Conservation (phyloP, 139 green algal species). For the Coelastrella sp. region DNA sequence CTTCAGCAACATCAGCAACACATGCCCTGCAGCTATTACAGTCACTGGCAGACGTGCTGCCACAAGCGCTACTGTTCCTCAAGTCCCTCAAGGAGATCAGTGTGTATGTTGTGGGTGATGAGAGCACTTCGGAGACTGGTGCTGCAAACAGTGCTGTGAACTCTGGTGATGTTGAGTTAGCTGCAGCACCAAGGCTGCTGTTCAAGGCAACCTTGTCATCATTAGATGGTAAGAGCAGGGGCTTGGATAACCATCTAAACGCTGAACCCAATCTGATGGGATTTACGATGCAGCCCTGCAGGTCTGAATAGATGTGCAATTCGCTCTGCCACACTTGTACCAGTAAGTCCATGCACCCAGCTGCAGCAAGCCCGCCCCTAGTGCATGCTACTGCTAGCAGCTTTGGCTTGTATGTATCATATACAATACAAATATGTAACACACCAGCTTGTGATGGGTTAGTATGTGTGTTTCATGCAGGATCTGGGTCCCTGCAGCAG, state of each 20-base stretch:
- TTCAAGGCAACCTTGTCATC: slow-evolving; percentile 17
- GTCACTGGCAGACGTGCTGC: slow-evolving; percentile 49
- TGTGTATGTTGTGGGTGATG: slow-evolving; percentile 52
- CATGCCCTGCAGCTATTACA: slow-evolving; percentile 40
- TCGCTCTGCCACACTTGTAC: too few relatives aligned
- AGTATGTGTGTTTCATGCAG: not conserved
- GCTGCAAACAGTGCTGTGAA: too few relatives aligned
- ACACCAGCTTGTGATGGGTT: not conserved
- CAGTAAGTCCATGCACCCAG: too few relatives aligned
- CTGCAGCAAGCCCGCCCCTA: too few relatives aligned
- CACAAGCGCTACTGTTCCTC: slow-evolving; percentile 80
- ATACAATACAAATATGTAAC: too few relatives aligned
- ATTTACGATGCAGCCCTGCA: too few relatives aligned
- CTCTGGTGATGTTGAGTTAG: not conserved
- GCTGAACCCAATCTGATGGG: too few relatives aligned
- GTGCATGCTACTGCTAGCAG: too few relatives aligned
- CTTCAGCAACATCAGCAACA: not conserved
- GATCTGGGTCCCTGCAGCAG: slow-evolving; percentile 20
- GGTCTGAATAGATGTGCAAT: too few relatives aligned
- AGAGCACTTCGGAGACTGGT: too few relatives aligned
- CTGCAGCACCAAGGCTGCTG: slow-evolving; percentile 25
- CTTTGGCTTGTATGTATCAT: too few relatives aligned
- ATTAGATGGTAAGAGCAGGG: slow-evolving; percentile 14
- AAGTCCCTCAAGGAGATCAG: slow-evolving; percentile 69
- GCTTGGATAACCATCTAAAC: too few relatives aligned